Conservation (phyloP, 2,329 filamentous ascomycete species). For the Aspergillus aculeatinus region DNA sequence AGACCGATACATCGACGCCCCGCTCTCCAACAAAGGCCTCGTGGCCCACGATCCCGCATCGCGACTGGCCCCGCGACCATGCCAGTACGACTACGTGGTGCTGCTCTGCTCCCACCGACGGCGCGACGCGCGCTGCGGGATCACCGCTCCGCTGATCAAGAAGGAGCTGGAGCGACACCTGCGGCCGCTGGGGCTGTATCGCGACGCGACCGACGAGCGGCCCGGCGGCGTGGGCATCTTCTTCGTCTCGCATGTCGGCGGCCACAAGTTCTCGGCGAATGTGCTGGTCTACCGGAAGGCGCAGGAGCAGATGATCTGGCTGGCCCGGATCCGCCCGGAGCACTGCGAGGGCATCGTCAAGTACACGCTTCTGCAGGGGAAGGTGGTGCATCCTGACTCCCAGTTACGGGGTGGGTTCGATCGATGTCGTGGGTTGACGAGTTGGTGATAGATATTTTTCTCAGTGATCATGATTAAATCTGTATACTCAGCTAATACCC, state of each 20-base stretch:
- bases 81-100: slow-evolving; percentile 77
- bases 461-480: neutral
- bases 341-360: slow-evolving; percentile 86
- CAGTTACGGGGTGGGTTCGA: slow-evolving; percentile 87
- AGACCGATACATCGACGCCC: slow-evolving; percentile 62
- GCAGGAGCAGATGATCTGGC: slow-evolving; percentile 64
- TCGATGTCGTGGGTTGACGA: slow-evolving; percentile 68
- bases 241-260: slow-evolving; percentile 89
- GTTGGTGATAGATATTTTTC: slow-evolving; percentile 40
- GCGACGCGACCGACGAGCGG: slow-evolving; percentile 77
- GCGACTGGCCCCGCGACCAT: slow-evolving; percentile 54
- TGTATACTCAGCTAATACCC: neutral
- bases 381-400: slow-evolving; percentile 79
- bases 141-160: slow-evolving; percentile 77
- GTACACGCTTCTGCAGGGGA: slow-evolving; percentile 83
- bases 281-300: slow-evolving; percentile 75
- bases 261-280: slow-evolving; percentile 91
- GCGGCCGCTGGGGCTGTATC: slow-evolving; percentile 72
- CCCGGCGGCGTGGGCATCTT: slow-evolving; percentile 86
- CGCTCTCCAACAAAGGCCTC: slow-evolving; percentile 49
- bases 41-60: slow-evolving; percentile 47
- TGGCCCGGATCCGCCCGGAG: slow-evolving; percentile 79
- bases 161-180: slow-evolving; percentile 82
- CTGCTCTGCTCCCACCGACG: slow-evolving; percentile 87
- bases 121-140: slow-evolving; percentile 85